These are phyloP conservation scores for Delonix regia DNA, from an alignment of 306 rosid species.

Conservation along the genomic window DNA sequence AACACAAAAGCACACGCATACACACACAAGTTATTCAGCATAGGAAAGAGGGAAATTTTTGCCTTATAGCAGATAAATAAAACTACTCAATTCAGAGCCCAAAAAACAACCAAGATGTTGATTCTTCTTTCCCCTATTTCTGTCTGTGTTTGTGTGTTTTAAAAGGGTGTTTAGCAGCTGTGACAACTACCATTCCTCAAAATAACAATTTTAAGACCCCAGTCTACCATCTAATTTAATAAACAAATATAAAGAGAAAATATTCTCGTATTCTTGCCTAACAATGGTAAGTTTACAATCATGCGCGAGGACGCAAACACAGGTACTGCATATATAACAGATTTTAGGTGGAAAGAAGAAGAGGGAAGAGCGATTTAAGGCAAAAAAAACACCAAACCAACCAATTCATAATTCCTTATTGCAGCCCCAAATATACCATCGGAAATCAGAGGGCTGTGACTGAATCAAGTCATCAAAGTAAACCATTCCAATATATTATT, in stretches of 20 bases:
- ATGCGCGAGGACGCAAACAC: not conserved
- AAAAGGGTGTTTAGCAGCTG: not conserved
- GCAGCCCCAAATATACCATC: not conserved
- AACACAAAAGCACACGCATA: not conserved
- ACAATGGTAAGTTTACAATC: not conserved
- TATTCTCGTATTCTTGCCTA: not conserved
- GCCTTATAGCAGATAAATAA: not conserved
- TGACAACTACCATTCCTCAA: not conserved
- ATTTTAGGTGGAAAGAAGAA: not conserved
- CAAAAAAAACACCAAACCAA: not conserved
- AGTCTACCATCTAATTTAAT: not conserved
- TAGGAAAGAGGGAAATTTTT: not conserved
- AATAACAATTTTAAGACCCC: not conserved
- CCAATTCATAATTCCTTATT: not conserved
- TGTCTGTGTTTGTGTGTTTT: not conserved
- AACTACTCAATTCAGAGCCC: not conserved
- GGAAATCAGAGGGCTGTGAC: not conserved
- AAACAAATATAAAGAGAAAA: constrained; percentile 14
- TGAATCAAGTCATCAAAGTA: not conserved
- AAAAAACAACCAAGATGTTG: not conserved
- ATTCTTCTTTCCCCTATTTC: not conserved
- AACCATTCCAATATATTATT: not conserved
- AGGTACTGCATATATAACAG: not conserved
- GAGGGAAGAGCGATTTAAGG: not conserved
- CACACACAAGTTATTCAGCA: not conserved